Conservation (phyloP, 1,284 basidiomycete genomes). For the Exobasidium rhododendri region DNA sequence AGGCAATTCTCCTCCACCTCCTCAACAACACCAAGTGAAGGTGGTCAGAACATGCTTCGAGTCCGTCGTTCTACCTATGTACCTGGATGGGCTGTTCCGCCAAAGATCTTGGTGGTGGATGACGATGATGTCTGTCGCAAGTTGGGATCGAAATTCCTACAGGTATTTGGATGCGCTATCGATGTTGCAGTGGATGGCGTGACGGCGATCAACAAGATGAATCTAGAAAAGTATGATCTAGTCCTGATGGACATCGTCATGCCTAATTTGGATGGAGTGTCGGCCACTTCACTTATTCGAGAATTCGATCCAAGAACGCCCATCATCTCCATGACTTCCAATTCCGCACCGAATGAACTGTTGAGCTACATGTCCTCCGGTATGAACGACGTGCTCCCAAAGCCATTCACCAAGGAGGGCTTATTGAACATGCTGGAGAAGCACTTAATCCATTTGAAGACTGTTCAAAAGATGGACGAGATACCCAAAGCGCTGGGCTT, state of each 20-base stretch:
- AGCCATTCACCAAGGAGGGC: constrained; percentile 91
- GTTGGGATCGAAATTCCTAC: constrained; percentile 84
- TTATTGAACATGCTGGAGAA: constrained; percentile 91
- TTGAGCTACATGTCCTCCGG: constrained; percentile 84
- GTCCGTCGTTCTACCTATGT: constrained; percentile 66
- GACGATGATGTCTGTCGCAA: constrained; percentile 88
- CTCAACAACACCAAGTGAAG: constrained; percentile 13
- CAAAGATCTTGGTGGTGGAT: constrained; percentile 78
- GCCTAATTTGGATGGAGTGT: constrained; percentile 80
- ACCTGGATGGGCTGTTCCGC: constrained; percentile 61
- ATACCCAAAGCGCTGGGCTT: constrained; percentile 28
- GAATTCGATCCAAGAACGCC: constrained; percentile 92
- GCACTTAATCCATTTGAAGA: constrained; percentile 87
- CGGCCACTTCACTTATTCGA: constrained; percentile 84
- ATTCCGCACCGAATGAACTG: constrained; percentile 83
- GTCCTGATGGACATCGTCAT: constrained; percentile 81
- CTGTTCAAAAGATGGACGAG: constrained; percentile 64
- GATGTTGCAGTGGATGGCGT: constrained; percentile 90
- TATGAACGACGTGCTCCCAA: constrained; percentile 96
- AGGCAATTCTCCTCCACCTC: not conserved
- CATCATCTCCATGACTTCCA: constrained; percentile 94
- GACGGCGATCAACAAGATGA: constrained; percentile 94
- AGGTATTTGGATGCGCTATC: constrained; percentile 90
- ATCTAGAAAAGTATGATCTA: constrained; percentile 87
- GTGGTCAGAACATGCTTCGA: constrained; percentile 26